phyloP scores from a whole-genome alignment of 1,284 basidiomycete species.

The Ustilago lituana region DNA sequence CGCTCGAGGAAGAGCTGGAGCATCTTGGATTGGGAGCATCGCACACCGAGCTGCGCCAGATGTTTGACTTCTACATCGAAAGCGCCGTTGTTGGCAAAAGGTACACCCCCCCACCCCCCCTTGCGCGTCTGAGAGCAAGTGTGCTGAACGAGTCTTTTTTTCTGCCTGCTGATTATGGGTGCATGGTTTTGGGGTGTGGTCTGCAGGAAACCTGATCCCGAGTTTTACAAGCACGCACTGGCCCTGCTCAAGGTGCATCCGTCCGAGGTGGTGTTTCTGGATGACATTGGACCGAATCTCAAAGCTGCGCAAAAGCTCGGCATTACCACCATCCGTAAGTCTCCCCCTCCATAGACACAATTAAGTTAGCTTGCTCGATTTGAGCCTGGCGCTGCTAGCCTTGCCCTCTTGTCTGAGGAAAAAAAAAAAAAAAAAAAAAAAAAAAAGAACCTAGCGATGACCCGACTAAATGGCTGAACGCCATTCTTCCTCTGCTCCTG shows the following conservation, averaged over 20 bases:
- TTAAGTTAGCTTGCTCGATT: no score
- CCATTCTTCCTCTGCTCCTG: no score
- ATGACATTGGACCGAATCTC: constrained; percentile 68
- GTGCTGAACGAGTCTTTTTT: no score
- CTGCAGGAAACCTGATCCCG: constrained; percentile 67
- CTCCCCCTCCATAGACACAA: background rate
- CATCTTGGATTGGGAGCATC: constrained; percentile 50
- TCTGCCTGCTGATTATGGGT: no score
- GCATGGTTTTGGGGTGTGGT: background rate
- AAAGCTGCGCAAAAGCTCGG: constrained; percentile 65
- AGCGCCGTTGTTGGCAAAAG: constrained; percentile 66
- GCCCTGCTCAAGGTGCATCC: constrained; percentile 56
- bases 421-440: no score
- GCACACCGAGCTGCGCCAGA: constrained; percentile 41
- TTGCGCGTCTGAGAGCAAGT: no score
- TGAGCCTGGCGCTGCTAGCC: no score
- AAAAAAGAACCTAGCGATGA: no score
- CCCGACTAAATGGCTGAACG: no score
- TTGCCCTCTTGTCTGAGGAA: no score
- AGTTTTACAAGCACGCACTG: constrained; percentile 65
- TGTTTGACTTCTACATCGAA: constrained; percentile 67
- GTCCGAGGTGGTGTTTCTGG: constrained; percentile 66
- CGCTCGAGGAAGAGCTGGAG: constrained; percentile 56
- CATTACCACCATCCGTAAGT: constrained; percentile 67
- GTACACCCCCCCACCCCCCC: no score